phyloP scores from a whole-genome alignment of 2,329 filamentous ascomycete genomes.

The Pyricularia sp. region DNA sequence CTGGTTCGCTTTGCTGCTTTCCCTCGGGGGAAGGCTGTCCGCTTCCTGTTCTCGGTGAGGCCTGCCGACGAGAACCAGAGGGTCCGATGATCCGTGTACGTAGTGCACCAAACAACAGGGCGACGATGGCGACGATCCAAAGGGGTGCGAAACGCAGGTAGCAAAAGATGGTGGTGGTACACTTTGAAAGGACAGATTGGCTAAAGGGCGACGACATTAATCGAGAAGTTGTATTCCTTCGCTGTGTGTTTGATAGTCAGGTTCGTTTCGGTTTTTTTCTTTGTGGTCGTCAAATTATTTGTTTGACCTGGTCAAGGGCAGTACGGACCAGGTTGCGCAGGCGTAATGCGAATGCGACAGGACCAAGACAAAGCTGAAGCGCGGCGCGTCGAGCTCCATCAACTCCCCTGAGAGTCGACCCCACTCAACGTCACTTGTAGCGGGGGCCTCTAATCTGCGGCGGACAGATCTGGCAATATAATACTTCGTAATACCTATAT shows the following conservation, averaged over 20 bases:
- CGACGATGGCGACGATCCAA: constrained; percentile 29
- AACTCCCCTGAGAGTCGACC: background rate
- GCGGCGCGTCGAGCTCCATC: background rate
- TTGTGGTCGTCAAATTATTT: background rate
- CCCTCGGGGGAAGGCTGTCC: background rate
- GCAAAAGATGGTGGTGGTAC: constrained; percentile 31
- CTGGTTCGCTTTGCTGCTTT: background rate
- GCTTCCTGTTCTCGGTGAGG: background rate
- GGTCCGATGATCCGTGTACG: constrained; percentile 13
- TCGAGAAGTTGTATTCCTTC: background rate
- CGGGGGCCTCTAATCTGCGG: background rate
- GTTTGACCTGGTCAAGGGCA: background rate
- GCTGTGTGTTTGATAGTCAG: background rate
- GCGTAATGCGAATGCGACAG: background rate
- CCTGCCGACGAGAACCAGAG: background rate
- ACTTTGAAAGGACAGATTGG: constrained; percentile 25
- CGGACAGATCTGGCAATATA: background rate
- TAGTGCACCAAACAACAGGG: constrained; percentile 24
- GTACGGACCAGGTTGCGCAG: background rate
- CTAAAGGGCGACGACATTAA: constrained; percentile 6
- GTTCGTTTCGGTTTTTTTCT: background rate
- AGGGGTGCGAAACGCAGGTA: constrained; percentile 28
- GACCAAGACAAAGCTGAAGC: background rate
- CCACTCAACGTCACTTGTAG: background rate
- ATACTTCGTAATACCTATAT: background rate